phyloP scores from a whole-genome alignment of 495 filamentous ascomycete species.

The Podospora anserina region DNA sequence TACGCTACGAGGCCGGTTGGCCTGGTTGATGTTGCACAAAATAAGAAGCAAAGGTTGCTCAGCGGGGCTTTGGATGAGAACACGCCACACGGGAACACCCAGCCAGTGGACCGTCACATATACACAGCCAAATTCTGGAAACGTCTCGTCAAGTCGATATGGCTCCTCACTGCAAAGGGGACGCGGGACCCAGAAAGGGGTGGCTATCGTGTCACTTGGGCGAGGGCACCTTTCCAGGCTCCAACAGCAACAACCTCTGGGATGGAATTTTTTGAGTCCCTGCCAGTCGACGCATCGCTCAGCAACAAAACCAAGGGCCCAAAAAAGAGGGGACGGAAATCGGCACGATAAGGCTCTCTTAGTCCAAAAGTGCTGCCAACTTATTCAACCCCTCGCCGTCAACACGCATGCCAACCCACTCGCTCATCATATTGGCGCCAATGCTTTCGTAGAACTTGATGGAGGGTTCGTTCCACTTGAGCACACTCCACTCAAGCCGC shows the following conservation, averaged over 20 bases:
- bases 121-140: slow-evolving; percentile 27
- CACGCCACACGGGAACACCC: slow-evolving; percentile 32
- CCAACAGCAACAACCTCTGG: background rate
- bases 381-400: slow-evolving; percentile 66
- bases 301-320: background rate
- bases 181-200: slow-evolving; percentile 23
- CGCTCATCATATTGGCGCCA: slow-evolving; percentile 76
- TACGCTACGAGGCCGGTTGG: slow-evolving; percentile 25
- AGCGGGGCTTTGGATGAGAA: slow-evolving; percentile 34
- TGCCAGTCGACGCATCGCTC: background rate
- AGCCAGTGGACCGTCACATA: slow-evolving; percentile 29
- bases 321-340: background rate
- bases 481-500: slow-evolving; percentile 87
- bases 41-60: slow-evolving; percentile 31
- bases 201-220: slow-evolving; percentile 6
- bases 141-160: slow-evolving; percentile 34
- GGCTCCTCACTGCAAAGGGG: slow-evolving; percentile 34
- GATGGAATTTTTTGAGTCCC: slow-evolving; percentile 21
- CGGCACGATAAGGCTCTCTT: slow-evolving; percentile 7
- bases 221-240: background rate
- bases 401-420: slow-evolving; percentile 91
- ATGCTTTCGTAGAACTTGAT: slow-evolving; percentile 84
- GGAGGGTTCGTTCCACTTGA: slow-evolving; percentile 86
- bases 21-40: slow-evolving; percentile 20
- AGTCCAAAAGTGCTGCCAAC: slow-evolving; percentile 51